Conservation (phyloP, 1,284 basidiomycete genomes). For the Inonotus obliquus region DNA sequence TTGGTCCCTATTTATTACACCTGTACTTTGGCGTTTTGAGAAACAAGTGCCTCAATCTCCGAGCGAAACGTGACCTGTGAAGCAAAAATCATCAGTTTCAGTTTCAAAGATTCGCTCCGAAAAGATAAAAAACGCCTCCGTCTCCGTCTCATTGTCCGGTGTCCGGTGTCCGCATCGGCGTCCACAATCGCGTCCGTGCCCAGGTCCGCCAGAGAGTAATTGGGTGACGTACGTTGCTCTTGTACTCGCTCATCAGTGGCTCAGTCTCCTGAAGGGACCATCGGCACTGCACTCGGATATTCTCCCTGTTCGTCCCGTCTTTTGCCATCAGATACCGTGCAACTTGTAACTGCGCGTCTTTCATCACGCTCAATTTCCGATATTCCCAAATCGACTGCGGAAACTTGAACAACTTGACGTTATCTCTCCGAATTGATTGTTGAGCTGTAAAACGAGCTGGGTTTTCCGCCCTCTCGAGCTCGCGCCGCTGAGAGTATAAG, state of each 20-base stretch:
- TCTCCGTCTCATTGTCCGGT: background rate
- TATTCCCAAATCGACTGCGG: conserved; percentile 46
- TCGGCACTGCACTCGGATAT: conserved; percentile 42
- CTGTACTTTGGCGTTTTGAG: background rate
- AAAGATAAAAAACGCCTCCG: background rate
- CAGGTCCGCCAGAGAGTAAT: too few species aligned
- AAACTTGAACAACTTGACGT: conserved; percentile 40
- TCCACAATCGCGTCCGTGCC: too few species aligned
- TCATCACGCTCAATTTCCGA: conserved; percentile 30
- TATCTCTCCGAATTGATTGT: background rate
- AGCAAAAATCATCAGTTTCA: background rate
- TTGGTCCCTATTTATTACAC: conserved; percentile 18
- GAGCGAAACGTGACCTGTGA: conserved; percentile 17
- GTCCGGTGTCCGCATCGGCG: too few species aligned
- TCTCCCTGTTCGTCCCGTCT: conserved; percentile 34
- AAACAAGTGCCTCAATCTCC: conserved; percentile 17
- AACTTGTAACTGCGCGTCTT: conserved; percentile 45
- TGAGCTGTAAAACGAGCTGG: conserved; percentile 26
- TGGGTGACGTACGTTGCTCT: conserved; percentile 35
- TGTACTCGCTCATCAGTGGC: conserved; percentile 36
- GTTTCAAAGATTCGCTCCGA: background rate
- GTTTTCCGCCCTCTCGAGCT: conserved; percentile 31
- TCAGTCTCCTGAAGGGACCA: conserved; percentile 49
- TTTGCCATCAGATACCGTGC: conserved; percentile 46
- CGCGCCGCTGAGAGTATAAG: conserved; percentile 29